Evolutionary conservation across 176 grass and related monocot species (phyloP).

Genomic region (Triticum dicoccoides): DNA sequence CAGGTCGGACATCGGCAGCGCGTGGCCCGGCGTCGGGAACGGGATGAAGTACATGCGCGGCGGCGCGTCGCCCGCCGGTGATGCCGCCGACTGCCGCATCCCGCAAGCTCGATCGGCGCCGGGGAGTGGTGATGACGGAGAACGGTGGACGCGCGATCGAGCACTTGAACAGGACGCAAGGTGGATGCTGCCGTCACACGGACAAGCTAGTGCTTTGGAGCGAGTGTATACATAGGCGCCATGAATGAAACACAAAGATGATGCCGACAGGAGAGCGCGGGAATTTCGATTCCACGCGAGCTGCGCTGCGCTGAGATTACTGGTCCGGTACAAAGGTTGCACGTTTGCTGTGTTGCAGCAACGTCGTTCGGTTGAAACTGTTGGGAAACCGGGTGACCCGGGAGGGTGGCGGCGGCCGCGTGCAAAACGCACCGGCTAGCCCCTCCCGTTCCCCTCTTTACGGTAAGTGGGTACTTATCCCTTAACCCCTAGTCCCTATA

Average conservation of each 20-base stretch:
- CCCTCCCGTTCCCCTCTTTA: no score
- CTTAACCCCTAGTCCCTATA: no score
- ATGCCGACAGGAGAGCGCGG: neutral
- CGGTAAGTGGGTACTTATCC: no score
- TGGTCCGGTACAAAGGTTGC: neutral
- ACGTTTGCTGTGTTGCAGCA: neutral
- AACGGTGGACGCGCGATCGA: neutral
- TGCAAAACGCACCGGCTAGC: no score
- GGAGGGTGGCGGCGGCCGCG: no score
- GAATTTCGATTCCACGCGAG: slow-evolving; percentile 3
- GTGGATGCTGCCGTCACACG: neutral
- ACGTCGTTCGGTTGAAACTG: neutral
- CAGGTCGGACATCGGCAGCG: slow-evolving; percentile 64
- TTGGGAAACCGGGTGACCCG: no score
- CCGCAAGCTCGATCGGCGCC: neutral
- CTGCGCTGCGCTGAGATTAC: neutral
- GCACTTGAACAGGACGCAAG: neutral
- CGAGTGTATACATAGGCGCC: neutral
- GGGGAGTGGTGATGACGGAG: neutral
- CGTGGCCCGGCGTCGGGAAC: slow-evolving; percentile 60
- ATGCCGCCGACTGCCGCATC: slow-evolving; percentile 4
- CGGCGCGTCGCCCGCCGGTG: neutral
- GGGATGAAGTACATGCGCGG: slow-evolving; percentile 62
- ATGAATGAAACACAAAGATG: slow-evolving; percentile 33
- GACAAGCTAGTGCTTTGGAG: neutral